Evolutionary conservation across 768 basidiomycete genomes (phyloP).

Genomic region (Tricholoma saponaceum): DNA sequence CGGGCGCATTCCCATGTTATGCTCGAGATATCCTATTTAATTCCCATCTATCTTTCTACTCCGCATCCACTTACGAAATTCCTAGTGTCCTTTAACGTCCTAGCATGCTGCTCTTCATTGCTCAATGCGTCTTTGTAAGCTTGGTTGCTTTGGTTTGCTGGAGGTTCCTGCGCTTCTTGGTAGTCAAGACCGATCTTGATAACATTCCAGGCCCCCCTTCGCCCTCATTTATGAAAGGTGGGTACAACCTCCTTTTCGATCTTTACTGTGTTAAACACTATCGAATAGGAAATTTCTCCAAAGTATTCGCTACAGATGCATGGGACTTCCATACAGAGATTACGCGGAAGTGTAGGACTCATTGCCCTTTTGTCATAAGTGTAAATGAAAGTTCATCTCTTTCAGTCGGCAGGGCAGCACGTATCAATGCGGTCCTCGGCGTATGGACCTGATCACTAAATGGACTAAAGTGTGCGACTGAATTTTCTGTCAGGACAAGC

Average conservation of each 20-base stretch:
- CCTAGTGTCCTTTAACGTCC: neutral
- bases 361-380: neutral
- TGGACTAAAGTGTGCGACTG: neutral
- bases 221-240: slow-evolving; percentile 27
- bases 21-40: too few species aligned
- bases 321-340: neutral
- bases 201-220: slow-evolving; percentile 30
- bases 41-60: too few species aligned
- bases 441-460: slow-evolving; percentile 3
- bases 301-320: neutral
- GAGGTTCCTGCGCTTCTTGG: slow-evolving; percentile 9
- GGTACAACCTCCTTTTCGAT: neutral
- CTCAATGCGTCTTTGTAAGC: neutral
- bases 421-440: slow-evolving; percentile 15
- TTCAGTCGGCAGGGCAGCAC: slow-evolving; percentile 14
- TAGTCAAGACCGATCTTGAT: slow-evolving; percentile 22
- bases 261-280: neutral
- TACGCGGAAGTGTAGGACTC: neutral
- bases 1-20: too few species aligned
- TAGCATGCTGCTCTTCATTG: slow-evolving; percentile 7
- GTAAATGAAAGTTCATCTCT: neutral
- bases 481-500: slow-evolving; percentile 2
- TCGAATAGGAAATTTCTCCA: neutral
- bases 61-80: too few species aligned
- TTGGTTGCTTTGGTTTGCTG: neutral